These are phyloP conservation scores for Pichia rugopelliculosa DNA, from an alignment of 805 yeast species.

Conservation along the genomic window DNA sequence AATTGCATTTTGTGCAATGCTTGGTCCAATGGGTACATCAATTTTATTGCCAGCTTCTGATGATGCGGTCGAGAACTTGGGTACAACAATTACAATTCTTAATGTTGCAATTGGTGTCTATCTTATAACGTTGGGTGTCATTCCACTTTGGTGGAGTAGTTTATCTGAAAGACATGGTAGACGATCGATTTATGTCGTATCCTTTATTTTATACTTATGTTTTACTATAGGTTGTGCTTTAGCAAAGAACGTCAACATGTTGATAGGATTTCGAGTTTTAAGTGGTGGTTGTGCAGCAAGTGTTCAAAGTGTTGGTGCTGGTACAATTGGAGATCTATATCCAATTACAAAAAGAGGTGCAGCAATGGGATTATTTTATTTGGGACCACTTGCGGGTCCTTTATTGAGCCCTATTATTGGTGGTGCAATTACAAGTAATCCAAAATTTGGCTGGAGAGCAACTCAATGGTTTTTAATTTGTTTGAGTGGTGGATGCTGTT, in stretches of 20 bases:
- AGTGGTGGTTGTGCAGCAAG: conserved; percentile 79
- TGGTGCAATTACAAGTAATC: conserved; percentile 51
- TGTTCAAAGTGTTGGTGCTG: conserved; percentile 87
- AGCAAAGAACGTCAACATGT: conserved; percentile 49
- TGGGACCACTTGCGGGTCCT: conserved; percentile 81
- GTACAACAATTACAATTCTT: conserved; percentile 53
- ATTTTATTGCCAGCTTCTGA: conserved; percentile 74
- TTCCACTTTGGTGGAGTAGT: conserved; percentile 87
- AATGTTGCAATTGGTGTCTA: conserved; percentile 79
- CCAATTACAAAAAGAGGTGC: conserved; percentile 61
- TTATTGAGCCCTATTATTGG: conserved; percentile 74
- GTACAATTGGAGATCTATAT: conserved; percentile 72
- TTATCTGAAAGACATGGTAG: conserved; percentile 72
- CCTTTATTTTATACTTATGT: conserved; percentile 54
- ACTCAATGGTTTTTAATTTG: conserved; percentile 81
- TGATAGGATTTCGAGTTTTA: conserved; percentile 62
- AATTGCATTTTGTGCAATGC: conserved; percentile 65
- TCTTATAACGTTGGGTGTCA: conserved; percentile 62
- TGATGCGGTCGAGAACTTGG: conserved; percentile 44
- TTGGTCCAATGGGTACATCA: conserved; percentile 88
- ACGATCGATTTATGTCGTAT: conserved; percentile 61
- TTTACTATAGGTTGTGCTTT: conserved; percentile 70
- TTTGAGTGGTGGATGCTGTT: conserved; percentile 46
- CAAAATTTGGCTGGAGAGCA: conserved; percentile 79
- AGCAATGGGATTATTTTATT: conserved; percentile 72